Conservation (phyloP, 148 eudicot genomes). For the Cornus florida region DNA sequence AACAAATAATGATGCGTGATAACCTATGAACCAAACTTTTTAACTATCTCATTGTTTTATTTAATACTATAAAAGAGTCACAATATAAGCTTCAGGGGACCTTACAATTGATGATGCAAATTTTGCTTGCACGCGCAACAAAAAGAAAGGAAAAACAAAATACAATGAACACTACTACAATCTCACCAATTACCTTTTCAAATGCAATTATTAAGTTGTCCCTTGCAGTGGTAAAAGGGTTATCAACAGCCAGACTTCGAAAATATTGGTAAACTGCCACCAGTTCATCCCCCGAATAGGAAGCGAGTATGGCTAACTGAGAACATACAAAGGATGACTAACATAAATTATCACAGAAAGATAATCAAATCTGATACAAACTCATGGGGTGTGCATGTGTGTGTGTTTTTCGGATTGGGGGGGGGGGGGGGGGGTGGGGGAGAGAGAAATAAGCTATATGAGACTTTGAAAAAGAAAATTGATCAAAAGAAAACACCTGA, state of each 20-base stretch:
- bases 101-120: not conserved
- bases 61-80: not conserved
- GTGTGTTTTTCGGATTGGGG: too few relatives aligned
- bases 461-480: not conserved
- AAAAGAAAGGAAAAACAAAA: not conserved
- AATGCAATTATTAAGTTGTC: constrained; percentile 93
- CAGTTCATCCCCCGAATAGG: constrained; percentile 79
- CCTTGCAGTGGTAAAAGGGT: constrained; percentile 85
- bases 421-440: too few relatives aligned
- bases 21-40: not conserved
- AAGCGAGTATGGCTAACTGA: constrained; percentile 95
- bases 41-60: not conserved
- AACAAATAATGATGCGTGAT: too few relatives aligned
- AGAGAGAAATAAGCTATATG: too few relatives aligned
- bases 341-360: not conserved
- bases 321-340: constrained; percentile 11
- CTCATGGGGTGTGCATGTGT: too few relatives aligned
- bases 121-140: not conserved
- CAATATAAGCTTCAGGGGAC: not conserved
- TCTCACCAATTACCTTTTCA: constrained; percentile 63
- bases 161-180: not conserved
- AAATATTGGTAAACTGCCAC: constrained; percentile 80
- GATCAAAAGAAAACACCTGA: constrained; percentile 56
- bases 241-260: constrained; percentile 90
- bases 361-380: not conserved